Base-by-base conservation (phyloP, 1,284 basidiomycete species). In the Caloboletus firmus region DNA sequence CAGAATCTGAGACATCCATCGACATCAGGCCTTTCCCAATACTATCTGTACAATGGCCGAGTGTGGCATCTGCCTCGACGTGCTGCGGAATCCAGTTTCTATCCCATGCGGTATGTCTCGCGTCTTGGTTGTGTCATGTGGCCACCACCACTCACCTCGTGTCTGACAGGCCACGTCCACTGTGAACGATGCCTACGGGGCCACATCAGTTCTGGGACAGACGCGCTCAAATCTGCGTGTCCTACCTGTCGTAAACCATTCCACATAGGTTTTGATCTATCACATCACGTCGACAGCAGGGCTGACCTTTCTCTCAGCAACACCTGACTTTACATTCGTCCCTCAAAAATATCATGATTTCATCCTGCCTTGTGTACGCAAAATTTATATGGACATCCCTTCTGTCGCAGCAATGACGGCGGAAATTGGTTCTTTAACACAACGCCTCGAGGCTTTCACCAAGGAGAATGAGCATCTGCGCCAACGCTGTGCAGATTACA, bases 31-130 rank as follows among this genome's bases (percentile, higher is more conserved):
- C 24, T 32, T 10, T 46, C 15, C 15, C 24, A n/a, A 44, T 15
- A 22, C 22, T 9, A 2, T 46, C 17, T 39, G 9, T 24, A 20
- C 30, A 37, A 78, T 80, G 78, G 63, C 73, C 35, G 63, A 78
- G 36, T 87, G 85, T 70, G 75, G 79, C n/a, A 85, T 88, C 54
- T 87, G 85, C 57, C 73, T 88, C 17, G 77, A 78, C 10, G 59
- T 62, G 4, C 70, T 82, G 55, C 77, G 74, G 41, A 73, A 75
- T 11, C 85, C 85, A 0, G 79, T 85, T 2, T 79, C 73, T 42
- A 74, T 80, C 2, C 85, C 85, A 1, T 88, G 86, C 59, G 85
- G 85, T 85, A 56, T 56, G 67, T 51, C 1, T 39, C 5, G 1
- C 24, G 3, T 32, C 11, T 12, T 2, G 5, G 1, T n/a, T 17